phyloP scores from a whole-genome alignment of 306 rosid species.

The apple (Malus domestica) region DNA sequence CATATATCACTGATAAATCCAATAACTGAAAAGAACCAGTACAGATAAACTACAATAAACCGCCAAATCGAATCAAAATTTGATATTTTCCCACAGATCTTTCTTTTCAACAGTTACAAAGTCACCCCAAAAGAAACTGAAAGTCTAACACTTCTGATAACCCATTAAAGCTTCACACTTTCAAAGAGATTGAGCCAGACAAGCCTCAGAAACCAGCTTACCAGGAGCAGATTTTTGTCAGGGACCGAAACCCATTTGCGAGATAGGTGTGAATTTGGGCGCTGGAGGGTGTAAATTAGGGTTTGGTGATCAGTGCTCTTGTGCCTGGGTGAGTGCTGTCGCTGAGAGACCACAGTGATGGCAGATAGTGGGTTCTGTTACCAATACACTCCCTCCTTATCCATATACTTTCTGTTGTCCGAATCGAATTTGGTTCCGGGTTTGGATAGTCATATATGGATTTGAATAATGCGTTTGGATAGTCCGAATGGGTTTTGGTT shows the following conservation, averaged over 20 bases:
- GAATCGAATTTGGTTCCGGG: not conserved
- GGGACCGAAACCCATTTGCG: not conserved
- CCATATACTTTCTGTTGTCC: not conserved
- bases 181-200: constrained; percentile 1
- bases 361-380: constrained; percentile 1
- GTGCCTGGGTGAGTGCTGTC: not conserved
- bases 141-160: not conserved
- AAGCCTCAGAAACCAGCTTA: not conserved
- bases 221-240: constrained; percentile 4
- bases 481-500: not conserved
- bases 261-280: not conserved
- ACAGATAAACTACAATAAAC: constrained; percentile 8
- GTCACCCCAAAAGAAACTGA: not conserved
- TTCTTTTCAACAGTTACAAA: not conserved
- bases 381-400: not conserved
- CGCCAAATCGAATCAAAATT: constrained; percentile 13
- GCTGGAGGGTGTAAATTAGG: not conserved
- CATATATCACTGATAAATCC: not conserved
- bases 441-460: not conserved
- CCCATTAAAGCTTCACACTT: not conserved
- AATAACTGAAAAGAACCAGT: not conserved
- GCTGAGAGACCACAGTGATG: not conserved
- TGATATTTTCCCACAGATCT: constrained; percentile 9
- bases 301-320: not conserved
- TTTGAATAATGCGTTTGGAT: not conserved